Conservation (phyloP, 306 rosid genomes). For the Datisca glomerata region DNA sequence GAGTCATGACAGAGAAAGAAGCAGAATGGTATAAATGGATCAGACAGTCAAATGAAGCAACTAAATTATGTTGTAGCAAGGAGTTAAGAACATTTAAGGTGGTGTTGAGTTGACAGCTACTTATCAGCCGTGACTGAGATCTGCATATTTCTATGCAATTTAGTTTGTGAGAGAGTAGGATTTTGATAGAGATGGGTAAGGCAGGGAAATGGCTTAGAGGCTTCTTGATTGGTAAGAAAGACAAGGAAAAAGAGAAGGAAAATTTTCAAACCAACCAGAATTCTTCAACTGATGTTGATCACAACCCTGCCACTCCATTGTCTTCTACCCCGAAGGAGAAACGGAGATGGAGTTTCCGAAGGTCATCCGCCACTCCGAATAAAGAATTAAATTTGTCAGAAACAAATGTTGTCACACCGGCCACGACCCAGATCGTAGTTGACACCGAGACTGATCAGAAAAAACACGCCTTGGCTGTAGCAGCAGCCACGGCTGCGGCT, state of each 20-base stretch:
- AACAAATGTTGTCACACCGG: conserved; percentile 16
- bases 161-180: conserved; percentile 10
- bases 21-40: no score
- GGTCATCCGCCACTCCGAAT: conserved; percentile 56
- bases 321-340: conserved; percentile 59
- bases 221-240: conserved; percentile 70
- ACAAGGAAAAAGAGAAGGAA: conserved; percentile 24
- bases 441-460: conserved; percentile 46
- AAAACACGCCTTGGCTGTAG: conserved; percentile 60
- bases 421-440: conserved; percentile 9
- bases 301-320: conserved; percentile 42
- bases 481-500: conserved; percentile 48
- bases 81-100: neutral
- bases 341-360: conserved; percentile 79
- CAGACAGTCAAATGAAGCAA: no score
- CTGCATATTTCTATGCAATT: conserved; percentile 30
- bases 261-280: conserved; percentile 20
- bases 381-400: conserved; percentile 33
- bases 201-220: conserved; percentile 69
- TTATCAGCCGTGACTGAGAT: conserved; percentile 21
- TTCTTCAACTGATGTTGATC: conserved; percentile 25
- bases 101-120: conserved; percentile 18
- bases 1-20: no score
- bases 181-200: conserved; percentile 60
- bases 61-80: conserved; percentile 15